Evolutionary conservation across 495 filamentous ascomycete genomes (phyloP).

Genomic region (Friedmanniomyces simplex): DNA sequence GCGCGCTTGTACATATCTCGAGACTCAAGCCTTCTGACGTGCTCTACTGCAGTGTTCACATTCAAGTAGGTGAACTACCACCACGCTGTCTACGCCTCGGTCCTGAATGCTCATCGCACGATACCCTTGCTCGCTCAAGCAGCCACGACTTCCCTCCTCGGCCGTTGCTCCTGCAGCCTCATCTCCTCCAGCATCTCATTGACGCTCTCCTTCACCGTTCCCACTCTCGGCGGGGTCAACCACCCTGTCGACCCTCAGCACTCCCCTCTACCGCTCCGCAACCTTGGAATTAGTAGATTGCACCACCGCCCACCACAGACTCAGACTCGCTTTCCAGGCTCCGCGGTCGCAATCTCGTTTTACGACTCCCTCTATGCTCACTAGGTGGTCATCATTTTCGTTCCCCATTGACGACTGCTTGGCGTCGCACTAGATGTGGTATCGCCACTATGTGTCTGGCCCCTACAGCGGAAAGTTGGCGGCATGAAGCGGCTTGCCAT

Average conservation of each 20-base stretch:
- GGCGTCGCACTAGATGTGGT: conserved; percentile 2
- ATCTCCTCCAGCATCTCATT: conserved; percentile 15
- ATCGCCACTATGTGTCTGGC: neutral
- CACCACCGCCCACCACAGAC: conserved; percentile 17
- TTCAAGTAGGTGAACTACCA: too few relatives aligned
- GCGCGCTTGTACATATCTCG: too few relatives aligned
- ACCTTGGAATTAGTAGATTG: conserved; percentile 4
- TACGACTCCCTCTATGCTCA: too few relatives aligned
- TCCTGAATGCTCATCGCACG: too few relatives aligned
- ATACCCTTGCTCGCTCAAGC: neutral
- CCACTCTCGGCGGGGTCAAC: neutral
- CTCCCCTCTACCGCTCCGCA: conserved; percentile 3
- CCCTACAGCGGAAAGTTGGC: conserved; percentile 9
- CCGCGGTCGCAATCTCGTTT: conserved; percentile 6
- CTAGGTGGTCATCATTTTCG: too few relatives aligned
- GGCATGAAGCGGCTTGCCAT: conserved; percentile 15
- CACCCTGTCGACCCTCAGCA: conserved; percentile 8
- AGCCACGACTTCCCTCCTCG: neutral
- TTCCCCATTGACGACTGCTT: too few relatives aligned
- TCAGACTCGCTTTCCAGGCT: conserved; percentile 15
- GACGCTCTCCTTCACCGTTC: conserved; percentile 4
- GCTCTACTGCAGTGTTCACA: too few relatives aligned
- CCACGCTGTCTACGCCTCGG: too few relatives aligned
- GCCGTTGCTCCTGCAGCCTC: neutral
- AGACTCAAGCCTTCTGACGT: too few relatives aligned